phyloP scores from a whole-genome alignment of 768 basidiomycete species.

The Termitomyces sp. region DNA sequence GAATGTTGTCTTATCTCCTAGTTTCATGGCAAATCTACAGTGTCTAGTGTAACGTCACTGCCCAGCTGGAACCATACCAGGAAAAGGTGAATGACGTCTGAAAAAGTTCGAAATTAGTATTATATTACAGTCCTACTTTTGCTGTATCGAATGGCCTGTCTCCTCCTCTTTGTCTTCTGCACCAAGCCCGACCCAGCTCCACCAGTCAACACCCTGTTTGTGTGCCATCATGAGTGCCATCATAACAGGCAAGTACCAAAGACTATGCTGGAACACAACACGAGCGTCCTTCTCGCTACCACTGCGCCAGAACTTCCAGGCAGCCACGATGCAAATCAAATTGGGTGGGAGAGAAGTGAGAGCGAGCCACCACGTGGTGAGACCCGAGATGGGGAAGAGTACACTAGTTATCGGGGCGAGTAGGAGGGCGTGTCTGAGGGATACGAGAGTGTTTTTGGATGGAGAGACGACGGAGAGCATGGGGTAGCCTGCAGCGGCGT shows the following conservation, averaged over 20 bases:
- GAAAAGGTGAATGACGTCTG: too few relatives aligned
- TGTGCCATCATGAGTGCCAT: conserved; percentile 94
- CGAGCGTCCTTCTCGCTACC: conserved; percentile 79
- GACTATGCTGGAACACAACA: conserved; percentile 69
- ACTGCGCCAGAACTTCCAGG: conserved; percentile 70
- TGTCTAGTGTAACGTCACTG: too few relatives aligned
- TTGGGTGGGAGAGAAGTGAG: conserved; percentile 77
- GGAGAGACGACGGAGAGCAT: conserved; percentile 89
- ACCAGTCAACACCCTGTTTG: conserved; percentile 83
- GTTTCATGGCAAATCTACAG: too few relatives aligned
- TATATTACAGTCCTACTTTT: too few relatives aligned
- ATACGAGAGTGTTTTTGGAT: conserved; percentile 76
- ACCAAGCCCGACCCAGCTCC: conserved; percentile 50
- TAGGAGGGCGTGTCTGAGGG: conserved; percentile 76
- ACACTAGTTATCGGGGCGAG: conserved; percentile 76
- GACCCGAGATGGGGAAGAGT: conserved; percentile 82
- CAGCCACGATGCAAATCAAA: conserved; percentile 58
- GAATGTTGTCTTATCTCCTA: too few relatives aligned
- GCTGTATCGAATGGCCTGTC: too few relatives aligned
- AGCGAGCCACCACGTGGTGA: conserved; percentile 91
- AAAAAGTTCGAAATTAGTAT: too few relatives aligned
- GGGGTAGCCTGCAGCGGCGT: conserved; percentile 89
- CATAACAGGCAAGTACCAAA: conserved; percentile 90
- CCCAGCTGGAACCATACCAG: too few relatives aligned
- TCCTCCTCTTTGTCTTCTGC: background rate